Evolutionary conservation across 352 stramenopile species (phyloP).

Genomic region (Pilasporangium apinafurcum): DNA sequence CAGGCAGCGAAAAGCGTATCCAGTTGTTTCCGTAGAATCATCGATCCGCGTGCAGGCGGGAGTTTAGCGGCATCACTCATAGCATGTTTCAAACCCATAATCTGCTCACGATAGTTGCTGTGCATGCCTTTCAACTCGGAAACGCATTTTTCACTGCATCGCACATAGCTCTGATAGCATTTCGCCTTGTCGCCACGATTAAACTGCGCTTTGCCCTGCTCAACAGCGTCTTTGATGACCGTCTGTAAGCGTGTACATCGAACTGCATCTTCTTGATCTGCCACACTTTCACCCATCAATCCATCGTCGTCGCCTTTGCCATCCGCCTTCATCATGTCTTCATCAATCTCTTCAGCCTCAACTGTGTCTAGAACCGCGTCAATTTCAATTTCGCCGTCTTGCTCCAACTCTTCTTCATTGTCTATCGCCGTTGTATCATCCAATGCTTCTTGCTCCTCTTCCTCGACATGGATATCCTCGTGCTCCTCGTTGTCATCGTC

Average conservation of each 20-base stretch:
- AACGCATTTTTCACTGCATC: constrained; percentile 34
- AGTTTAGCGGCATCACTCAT: constrained; percentile 38
- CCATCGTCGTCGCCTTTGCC: background rate
- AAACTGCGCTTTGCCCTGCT: constrained; percentile 60
- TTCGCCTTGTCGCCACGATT: constrained; percentile 72
- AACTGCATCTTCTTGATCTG: constrained; percentile 37
- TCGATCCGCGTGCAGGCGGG: constrained; percentile 46
- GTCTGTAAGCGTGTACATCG: constrained; percentile 27
- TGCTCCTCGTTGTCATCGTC: constrained; percentile 7
- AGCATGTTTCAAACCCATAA: constrained; percentile 22
- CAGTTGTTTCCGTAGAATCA: constrained; percentile 55
- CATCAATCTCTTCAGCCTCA: background rate
- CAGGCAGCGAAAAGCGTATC: constrained; percentile 41
- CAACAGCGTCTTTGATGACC: constrained; percentile 38
- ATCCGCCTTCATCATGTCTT: constrained; percentile 15
- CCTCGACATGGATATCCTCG: constrained; percentile 1
- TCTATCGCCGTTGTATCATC: no score
- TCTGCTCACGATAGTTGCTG: constrained; percentile 21
- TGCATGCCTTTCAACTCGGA: constrained; percentile 27
- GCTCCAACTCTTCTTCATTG: no score
- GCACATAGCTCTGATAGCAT: constrained; percentile 63
- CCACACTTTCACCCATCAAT: constrained; percentile 13
- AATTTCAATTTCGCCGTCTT: no score
- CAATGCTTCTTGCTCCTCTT: no score
- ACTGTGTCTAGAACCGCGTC: background rate